These are phyloP conservation scores for Aspergillus mulundensis DNA, from an alignment of 495 filamentous ascomycete genomes.

Conservation along the genomic window DNA sequence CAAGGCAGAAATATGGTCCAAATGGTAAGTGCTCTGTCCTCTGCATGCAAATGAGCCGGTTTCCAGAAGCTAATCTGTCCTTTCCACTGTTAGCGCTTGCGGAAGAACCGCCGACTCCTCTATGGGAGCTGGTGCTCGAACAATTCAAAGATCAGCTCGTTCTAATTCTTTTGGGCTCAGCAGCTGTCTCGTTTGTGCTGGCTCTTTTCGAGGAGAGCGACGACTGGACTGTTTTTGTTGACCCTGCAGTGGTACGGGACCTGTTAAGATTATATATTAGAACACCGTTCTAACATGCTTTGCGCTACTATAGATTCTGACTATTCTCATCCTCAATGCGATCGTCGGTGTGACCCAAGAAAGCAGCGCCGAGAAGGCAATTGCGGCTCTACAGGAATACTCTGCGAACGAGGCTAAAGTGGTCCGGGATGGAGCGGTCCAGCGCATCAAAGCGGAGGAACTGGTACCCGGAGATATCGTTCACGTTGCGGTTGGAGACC, in stretches of 20 bases:
- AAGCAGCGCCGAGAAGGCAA: conserved; percentile 97
- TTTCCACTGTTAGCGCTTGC: conserved; percentile 64
- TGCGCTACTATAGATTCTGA: conserved; percentile 66
- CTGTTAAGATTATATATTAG: neutral
- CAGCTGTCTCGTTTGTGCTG: conserved; percentile 89
- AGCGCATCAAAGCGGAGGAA: conserved; percentile 85
- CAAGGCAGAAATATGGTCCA: conserved; percentile 66
- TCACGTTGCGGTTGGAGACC: conserved; percentile 83
- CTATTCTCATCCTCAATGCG: conserved; percentile 93
- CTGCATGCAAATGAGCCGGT: neutral
- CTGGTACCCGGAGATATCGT: conserved; percentile 95
- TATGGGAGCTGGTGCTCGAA: conserved; percentile 95
- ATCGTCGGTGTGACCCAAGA: conserved; percentile 98
- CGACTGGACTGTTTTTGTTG: conserved; percentile 97
- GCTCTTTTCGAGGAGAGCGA: conserved; percentile 91
- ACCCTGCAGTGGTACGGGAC: conserved; percentile 78
- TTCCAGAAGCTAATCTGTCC: conserved; percentile 12
- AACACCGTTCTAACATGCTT: conserved; percentile 12
- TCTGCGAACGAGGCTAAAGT: conserved; percentile 97
- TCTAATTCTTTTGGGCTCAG: conserved; percentile 88
- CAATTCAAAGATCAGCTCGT: conserved; percentile 99
- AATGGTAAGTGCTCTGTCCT: conserved; percentile 62
- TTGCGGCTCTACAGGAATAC: conserved; percentile 97
- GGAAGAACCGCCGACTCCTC: conserved; percentile 93
- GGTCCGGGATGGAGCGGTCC: conserved; percentile 69